These are phyloP conservation scores for Sclerospora graminicola DNA, from an alignment of 352 stramenopile species.

Conservation along the genomic window DNA sequence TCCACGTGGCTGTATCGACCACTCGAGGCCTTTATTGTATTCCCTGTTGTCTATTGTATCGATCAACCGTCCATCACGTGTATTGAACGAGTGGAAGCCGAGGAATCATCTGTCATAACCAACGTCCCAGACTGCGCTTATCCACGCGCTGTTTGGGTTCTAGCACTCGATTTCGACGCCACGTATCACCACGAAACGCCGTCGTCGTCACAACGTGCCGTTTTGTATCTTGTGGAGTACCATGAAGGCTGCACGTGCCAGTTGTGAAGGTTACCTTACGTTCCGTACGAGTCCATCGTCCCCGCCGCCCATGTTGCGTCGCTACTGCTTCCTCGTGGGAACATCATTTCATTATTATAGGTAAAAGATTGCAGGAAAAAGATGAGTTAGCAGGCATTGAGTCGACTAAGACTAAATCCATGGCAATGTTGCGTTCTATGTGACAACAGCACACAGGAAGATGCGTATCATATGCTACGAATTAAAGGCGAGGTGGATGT, in stretches of 20 bases:
- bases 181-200: constrained; percentile 15
- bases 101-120: constrained; percentile 2
- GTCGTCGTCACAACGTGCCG: constrained; percentile 8
- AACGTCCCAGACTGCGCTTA: neutral
- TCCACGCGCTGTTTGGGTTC: constrained; percentile 3
- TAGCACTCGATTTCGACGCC: constrained; percentile 2
- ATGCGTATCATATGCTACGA: constrained; percentile 83
- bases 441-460: constrained; percentile 67
- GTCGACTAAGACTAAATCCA: neutral
- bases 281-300: constrained; percentile 81
- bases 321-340: constrained; percentile 83
- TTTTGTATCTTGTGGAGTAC: constrained; percentile 28
- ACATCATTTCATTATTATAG: constrained; percentile 85
- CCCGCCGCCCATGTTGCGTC: constrained; percentile 74
- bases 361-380: constrained; percentile 2
- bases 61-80: neutral
- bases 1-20: too few species aligned
- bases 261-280: constrained; percentile 80
- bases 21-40: neutral
- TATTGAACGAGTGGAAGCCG: constrained; percentile 1
- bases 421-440: constrained; percentile 1
- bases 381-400: neutral
- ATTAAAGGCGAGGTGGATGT: constrained; percentile 84
- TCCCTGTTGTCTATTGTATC: constrained; percentile 6
- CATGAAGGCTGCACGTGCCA: constrained; percentile 78